These are phyloP conservation scores for Vitis labrusca DNA, from an alignment of 164 flowering plant genomes.

Conservation along the genomic window DNA sequence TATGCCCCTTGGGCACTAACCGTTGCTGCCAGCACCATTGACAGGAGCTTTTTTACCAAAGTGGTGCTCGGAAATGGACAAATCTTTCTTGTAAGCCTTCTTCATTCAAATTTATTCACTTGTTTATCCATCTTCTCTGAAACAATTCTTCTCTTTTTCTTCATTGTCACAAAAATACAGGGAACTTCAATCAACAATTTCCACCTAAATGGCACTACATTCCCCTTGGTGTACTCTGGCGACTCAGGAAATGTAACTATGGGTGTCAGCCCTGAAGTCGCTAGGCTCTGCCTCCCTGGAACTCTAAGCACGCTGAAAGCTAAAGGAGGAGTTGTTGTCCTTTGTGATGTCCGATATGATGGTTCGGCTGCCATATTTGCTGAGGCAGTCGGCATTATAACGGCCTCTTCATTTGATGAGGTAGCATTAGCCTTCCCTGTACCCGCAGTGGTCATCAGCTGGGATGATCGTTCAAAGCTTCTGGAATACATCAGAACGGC, in stretches of 20 bases:
- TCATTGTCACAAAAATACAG: background rate
- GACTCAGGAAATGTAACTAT: background rate
- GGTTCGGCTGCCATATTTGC: background rate
- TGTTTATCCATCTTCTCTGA: no score
- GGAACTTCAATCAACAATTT: conserved; percentile 8
- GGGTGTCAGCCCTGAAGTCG: background rate
- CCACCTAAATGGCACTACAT: conserved; percentile 7
- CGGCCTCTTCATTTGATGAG: background rate
- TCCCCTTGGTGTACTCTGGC: conserved; percentile 9
- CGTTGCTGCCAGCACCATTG: conserved; percentile 18
- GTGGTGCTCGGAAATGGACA: conserved; percentile 14
- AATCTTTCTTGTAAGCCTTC: background rate
- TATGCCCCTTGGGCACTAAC: conserved; percentile 10
- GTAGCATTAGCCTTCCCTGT: background rate
- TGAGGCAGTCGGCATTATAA: conserved; percentile 7
- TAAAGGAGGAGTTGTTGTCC: conserved; percentile 9
- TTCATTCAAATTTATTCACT: background rate
- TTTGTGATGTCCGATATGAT: background rate
- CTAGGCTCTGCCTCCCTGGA: background rate
- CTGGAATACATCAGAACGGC: conserved; percentile 6
- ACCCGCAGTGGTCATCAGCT: background rate
- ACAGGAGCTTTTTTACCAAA: conserved; percentile 10
- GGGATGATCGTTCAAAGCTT: background rate
- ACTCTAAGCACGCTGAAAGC: background rate
- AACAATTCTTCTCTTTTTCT: no score